These are phyloP conservation scores for Penicillium sp. DNA, from an alignment of 2,329 filamentous ascomycete genomes.

Conservation along the genomic window DNA sequence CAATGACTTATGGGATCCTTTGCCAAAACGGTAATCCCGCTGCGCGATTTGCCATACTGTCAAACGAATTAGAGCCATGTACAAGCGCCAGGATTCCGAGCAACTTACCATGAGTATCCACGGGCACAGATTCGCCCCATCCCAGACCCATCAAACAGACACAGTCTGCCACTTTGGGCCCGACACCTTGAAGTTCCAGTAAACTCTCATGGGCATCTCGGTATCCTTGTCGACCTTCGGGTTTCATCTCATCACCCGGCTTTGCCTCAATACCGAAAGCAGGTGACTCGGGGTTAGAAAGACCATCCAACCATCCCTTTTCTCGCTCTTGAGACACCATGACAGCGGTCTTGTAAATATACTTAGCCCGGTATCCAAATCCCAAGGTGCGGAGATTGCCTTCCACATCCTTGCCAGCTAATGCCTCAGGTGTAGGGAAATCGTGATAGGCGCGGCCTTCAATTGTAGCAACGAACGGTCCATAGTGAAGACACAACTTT, in stretches of 20 bases:
- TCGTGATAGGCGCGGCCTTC: constrained; percentile 76
- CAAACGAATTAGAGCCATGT: constrained; percentile 4
- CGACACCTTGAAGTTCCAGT: constrained; percentile 79
- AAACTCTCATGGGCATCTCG: constrained; percentile 77
- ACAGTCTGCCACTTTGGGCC: constrained; percentile 95
- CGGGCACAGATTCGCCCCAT: constrained; percentile 92
- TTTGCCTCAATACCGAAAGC: constrained; percentile 52
- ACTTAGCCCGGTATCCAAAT: constrained; percentile 93
- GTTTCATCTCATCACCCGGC: constrained; percentile 49
- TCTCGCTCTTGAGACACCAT: constrained; percentile 70
- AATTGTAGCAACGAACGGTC: constrained; percentile 70
- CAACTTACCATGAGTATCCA: constrained; percentile 77
- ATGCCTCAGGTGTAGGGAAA: constrained; percentile 73
- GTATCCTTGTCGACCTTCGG: constrained; percentile 65
- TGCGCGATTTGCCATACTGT: constrained; percentile 95
- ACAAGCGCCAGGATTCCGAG: not conserved
- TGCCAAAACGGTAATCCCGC: constrained; percentile 90
- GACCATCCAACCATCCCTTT: constrained; percentile 70
- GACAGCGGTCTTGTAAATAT: constrained; percentile 81
- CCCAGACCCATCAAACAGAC: constrained; percentile 94
- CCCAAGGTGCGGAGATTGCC: constrained; percentile 76
- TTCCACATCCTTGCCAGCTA: constrained; percentile 77
- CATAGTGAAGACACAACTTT: constrained; percentile 86
- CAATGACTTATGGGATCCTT: constrained; percentile 77
- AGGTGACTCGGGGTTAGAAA: constrained; percentile 76